A percentile compares a stretch with the other conserved stretches of the same genome.
Evolutionary conservation across 177 flowering plant species (phyloP).

Genomic region (Vitis hybrid): DNA sequence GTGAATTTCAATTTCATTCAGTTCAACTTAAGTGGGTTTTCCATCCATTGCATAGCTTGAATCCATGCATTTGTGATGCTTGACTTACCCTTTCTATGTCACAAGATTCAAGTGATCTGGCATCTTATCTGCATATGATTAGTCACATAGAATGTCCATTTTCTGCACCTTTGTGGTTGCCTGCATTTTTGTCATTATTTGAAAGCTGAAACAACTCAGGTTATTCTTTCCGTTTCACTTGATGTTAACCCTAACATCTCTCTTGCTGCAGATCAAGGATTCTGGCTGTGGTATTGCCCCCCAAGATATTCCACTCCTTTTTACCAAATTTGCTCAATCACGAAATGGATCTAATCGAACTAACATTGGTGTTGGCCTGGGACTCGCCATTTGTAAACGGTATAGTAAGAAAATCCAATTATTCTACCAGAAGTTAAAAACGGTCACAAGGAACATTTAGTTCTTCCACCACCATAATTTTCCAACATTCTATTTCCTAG

Average conservation of each 20-base stretch:
- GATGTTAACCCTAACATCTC: neutral
- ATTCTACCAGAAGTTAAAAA: neutral
- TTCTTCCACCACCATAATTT: neutral
- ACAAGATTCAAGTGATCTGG: too few species aligned
- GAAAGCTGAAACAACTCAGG: neutral
- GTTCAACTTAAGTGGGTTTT: neutral
- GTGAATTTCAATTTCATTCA: constrained; percentile 3
- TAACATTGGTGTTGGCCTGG: constrained; percentile 52
- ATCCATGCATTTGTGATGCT: neutral
- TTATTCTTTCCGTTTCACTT: neutral
- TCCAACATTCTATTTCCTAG: neutral
- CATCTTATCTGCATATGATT: too few species aligned
- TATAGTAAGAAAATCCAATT: constrained; percentile 13
- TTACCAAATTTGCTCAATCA: constrained; percentile 47
- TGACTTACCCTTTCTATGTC: neutral
- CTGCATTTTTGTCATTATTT: neutral
- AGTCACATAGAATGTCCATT: too few species aligned
- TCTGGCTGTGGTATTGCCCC: constrained; percentile 60
- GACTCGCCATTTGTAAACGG: constrained; percentile 71
- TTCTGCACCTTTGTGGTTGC: too few species aligned
- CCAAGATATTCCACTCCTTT: constrained; percentile 48
- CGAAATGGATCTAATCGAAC: constrained; percentile 29
- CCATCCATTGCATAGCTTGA: neutral
- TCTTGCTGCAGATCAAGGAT: constrained; percentile 54
- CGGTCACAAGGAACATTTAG: neutral